These are phyloP conservation scores for Zymoseptoria passerinii DNA, from an alignment of 2,329 filamentous ascomycete species.

Conservation along the genomic window DNA sequence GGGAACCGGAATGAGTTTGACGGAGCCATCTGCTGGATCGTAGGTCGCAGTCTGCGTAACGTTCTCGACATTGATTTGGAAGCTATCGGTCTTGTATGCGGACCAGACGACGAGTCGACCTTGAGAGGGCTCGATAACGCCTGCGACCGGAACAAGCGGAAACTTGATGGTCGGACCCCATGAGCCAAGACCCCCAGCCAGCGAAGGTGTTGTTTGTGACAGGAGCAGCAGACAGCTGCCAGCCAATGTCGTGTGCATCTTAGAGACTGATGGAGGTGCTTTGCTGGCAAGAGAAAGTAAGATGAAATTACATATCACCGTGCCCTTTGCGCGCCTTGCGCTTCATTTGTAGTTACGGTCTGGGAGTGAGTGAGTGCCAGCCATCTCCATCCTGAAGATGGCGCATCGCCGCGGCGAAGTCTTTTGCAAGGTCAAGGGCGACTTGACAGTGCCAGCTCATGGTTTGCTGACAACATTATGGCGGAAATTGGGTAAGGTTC, in stretches of 20 bases:
- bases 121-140: constrained; percentile 1
- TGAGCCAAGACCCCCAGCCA: not conserved
- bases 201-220: not conserved
- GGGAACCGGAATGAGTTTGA: not conserved
- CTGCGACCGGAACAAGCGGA: constrained; percentile 2
- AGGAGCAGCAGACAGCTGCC: not conserved
- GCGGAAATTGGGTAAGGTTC: not conserved
- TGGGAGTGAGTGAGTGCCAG: not conserved
- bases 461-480: not conserved
- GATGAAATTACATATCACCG: not conserved
- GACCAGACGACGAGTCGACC: constrained; percentile 4
- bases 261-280: not conserved
- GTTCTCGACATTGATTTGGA: not conserved
- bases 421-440: not conserved
- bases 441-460: not conserved
- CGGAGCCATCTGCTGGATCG: not conserved
- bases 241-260: not conserved
- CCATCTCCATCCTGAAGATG: not conserved
- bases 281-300: not conserved
- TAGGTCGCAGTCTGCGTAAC: not conserved
- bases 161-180: constrained; percentile 2
- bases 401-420: not conserved
- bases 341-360: not conserved
- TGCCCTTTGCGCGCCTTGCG: too few species aligned
- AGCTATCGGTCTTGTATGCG: not conserved